These are phyloP conservation scores for Hippophae rhamnoides DNA, from an alignment of 306 rosid species.

Conservation along the genomic window DNA sequence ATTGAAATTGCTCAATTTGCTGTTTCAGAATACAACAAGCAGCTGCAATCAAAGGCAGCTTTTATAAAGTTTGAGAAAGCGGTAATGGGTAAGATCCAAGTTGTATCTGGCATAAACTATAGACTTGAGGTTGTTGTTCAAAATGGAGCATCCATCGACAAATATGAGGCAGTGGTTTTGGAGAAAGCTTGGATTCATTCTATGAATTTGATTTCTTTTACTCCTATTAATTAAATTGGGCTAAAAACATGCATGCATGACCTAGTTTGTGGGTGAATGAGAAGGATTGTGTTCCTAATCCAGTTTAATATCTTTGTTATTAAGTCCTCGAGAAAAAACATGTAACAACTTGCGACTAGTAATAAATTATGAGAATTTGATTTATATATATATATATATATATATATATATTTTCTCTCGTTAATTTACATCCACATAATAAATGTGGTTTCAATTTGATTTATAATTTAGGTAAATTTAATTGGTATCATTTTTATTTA, in stretches of 20 bases:
- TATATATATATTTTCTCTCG: too few species aligned
- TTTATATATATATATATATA: too few species aligned
- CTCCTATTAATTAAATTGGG: not conserved
- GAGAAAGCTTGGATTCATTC: slow-evolving; percentile 28
- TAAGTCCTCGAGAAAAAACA: too few species aligned
- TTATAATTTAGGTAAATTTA: too few species aligned
- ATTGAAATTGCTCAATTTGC: slow-evolving; percentile 44
- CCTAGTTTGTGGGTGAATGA: too few species aligned
- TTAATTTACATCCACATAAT: too few species aligned
- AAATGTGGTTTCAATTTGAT: too few species aligned
- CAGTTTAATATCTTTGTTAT: too few species aligned
- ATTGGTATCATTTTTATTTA: too few species aligned
- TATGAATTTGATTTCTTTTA: slow-evolving; percentile 38
- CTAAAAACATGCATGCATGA: not conserved
- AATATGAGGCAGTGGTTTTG: slow-evolving; percentile 34
- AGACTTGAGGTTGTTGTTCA: slow-evolving; percentile 30
- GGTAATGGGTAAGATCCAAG: slow-evolving; percentile 38
- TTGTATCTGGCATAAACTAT: slow-evolving; percentile 37
- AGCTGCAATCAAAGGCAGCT: slow-evolving; percentile 2
- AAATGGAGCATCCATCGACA: slow-evolving; percentile 3
- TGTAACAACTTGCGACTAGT: too few species aligned
- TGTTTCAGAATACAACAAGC: slow-evolving; percentile 34
- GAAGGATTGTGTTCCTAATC: too few species aligned
- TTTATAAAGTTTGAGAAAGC: slow-evolving; percentile 25
- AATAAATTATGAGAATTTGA: too few species aligned